A percentile compares a stretch with the other conserved stretches of the same genome.
Conservation (phyloP, 139 green algal species). For the Picochlorum sp. region DNA sequence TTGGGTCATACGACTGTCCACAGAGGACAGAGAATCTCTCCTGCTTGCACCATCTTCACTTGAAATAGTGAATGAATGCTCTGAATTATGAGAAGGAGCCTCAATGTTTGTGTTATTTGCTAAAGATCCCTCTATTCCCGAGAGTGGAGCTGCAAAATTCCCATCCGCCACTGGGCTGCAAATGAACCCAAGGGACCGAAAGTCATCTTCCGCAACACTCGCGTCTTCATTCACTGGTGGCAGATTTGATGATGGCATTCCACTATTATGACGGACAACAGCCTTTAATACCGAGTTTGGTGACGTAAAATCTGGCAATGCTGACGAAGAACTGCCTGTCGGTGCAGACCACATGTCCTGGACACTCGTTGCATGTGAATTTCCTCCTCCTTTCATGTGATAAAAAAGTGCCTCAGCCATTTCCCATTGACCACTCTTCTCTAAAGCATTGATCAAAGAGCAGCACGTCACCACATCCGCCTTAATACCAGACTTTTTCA, state of each 20-base stretch:
- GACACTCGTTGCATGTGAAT: slow-evolving; percentile 14
- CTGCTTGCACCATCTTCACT: neutral
- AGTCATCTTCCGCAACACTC: neutral
- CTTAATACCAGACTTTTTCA: slow-evolving; percentile 49
- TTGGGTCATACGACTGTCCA: neutral
- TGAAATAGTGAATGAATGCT: too few species aligned
- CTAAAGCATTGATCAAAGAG: slow-evolving; percentile 77
- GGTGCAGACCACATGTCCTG: neutral
- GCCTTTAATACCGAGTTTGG: neutral
- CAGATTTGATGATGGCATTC: neutral
- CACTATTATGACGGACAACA: neutral
- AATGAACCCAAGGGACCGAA: slow-evolving; percentile 1
- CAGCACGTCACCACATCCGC: slow-evolving; percentile 85
- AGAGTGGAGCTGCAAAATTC: neutral
- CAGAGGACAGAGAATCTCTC: neutral
- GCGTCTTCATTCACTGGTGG: neutral
- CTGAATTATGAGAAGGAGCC: too few species aligned
- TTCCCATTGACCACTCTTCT: slow-evolving; percentile 83
- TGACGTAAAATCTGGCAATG: neutral
- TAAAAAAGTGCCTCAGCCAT: slow-evolving; percentile 70
- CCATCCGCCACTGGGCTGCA: neutral
- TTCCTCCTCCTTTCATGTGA: slow-evolving; percentile 22
- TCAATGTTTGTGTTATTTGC: too few species aligned
- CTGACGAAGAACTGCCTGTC: neutral
- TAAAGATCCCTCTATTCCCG: too few species aligned